Base-by-base conservation (phyloP, 257 asterid genomes). In the Gynochthodes officinalis region DNA sequence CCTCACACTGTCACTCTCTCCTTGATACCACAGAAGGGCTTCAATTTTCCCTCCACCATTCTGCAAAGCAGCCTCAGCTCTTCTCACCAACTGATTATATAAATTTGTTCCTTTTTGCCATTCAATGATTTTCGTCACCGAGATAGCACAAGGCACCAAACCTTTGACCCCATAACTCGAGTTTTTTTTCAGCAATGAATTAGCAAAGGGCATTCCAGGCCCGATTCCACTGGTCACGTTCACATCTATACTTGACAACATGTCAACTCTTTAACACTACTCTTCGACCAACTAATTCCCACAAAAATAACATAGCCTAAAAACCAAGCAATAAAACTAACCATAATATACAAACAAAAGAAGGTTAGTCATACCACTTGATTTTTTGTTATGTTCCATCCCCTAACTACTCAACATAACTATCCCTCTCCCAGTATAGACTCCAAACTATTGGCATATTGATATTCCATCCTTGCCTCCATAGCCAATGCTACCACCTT, bases 1-100 rank as follows among this genome's bases (percentile, higher is more conserved):
- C 1, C 63, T 33, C 30, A 1, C 27, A 0, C 87, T 82, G 28
- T 89, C 97, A 40, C 88, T 85, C 86, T 88, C 95, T 0, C 97
- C 96, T 70, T 91, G 97, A 72, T 88, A 91, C 96, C 97, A 91
- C 7, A 89, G 67, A 21, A 89, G 35, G 0, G 82, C 90, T 77
- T 84, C 81, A 19, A 89, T 66, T 0, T 85, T 87, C 4, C 93
- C 92, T 1, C 80, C 72, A 13, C 46, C 80, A 4, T 30, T 18
- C 25, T 27, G 3, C 70, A 49, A 3, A 15, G 95, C 95, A 2
- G 83, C 83, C 74, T 63, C 72, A 4, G 87, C 89, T 71, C 96
- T 84, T 0, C 19, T 21, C 57, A 89, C 32, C 74, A 89, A n/a
- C 71, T 80, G 81, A 30, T 78, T 61, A 74, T 89, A 87, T 50